Evolutionary conservation across 768 basidiomycete species (phyloP), one percentile per base, ranked within the genome.

Genomic region (Tylopilus sp.): DNA sequence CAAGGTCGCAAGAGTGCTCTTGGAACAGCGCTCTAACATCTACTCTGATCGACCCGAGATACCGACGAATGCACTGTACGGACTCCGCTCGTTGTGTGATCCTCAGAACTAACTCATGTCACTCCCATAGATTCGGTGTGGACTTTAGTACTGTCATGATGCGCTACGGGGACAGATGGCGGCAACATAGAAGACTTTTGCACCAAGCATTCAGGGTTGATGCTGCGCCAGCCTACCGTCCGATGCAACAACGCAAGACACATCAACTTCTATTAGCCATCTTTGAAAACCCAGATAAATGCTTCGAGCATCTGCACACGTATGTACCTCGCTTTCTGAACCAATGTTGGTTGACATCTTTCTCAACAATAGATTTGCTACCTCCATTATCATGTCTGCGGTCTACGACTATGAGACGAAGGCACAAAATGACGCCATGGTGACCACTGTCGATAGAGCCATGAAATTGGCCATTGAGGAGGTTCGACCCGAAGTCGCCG

Each of bases 121-220:
- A 4, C n/a, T 26, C 38, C 9, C 3, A 6, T 38, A 64, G 64
- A 51, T 47, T 69, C 61, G 68, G 69, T 53, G 1, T 74, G 47
- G 67, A 62, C 61, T 73, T 71, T 52, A 65, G 68, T 42, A 61
- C 65, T 1, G 64, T 58, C 12, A 43, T 72, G 12, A 64, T 71
- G 58, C 58, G 40, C n/a, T 73, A 75, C 50, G 73, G 72, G 10
- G 59, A 64, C 15, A 60, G 60, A 46, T 75, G 73, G 75, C 65
- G 70, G 13, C 39, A 43, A 22, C 69, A 73, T 33, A 57, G 73
- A 50, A 61, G 67, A 31, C 51, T 72, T 5, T 67, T 68, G 31
- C 73, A 75, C 38, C 69, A 75, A 36, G 59, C 62, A 22, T 72
- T 74, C 58, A 57, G 59, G 28, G 59, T 58, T 9, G 60, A 66